Evolutionary conservation across 2,329 filamentous ascomycete species (phyloP).

Genomic region (Alternaria atra): DNA sequence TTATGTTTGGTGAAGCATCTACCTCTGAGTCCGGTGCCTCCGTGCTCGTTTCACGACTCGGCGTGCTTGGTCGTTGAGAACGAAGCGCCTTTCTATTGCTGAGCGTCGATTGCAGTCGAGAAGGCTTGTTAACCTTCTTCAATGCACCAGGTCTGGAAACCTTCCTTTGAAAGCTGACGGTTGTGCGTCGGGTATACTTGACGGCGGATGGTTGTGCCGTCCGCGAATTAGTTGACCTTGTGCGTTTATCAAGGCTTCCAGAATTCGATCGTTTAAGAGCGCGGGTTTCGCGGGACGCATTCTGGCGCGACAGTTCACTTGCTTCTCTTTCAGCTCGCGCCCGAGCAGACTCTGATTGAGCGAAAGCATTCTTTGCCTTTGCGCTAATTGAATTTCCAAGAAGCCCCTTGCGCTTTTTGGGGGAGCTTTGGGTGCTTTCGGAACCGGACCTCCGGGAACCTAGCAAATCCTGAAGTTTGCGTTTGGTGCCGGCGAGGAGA

Average conservation of each 20-base stretch:
- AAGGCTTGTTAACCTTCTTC: constrained; percentile 33
- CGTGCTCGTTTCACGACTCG: constrained; percentile 14
- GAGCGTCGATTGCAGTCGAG: constrained; percentile 17
- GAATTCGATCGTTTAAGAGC: constrained; percentile 39
- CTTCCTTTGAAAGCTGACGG: constrained; percentile 36
- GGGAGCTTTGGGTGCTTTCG: constrained; percentile 37
- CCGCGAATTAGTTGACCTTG: constrained; percentile 16
- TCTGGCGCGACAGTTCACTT: constrained; percentile 39
- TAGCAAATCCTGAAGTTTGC: constrained; percentile 45
- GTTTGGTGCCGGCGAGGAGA: constrained; percentile 45
- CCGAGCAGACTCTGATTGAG: constrained; percentile 30
- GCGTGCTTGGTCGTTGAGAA: constrained; percentile 31
- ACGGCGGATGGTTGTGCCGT: constrained; percentile 20
- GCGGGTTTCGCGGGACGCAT: constrained; percentile 44
- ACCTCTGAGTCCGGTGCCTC: constrained; percentile 28
- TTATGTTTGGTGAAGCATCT: constrained; percentile 44
- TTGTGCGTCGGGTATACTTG: constrained; percentile 32
- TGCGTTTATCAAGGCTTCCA: constrained; percentile 20
- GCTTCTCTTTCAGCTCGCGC: constrained; percentile 39
- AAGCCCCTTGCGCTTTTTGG: constrained; percentile 44
- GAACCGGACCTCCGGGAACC: constrained; percentile 29
- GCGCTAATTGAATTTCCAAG: constrained; percentile 25
- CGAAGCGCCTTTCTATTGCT: constrained; percentile 24
- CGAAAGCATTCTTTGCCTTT: constrained; percentile 38
- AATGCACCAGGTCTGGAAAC: constrained; percentile 32